phyloP scores from a whole-genome alignment of 2,329 filamentous ascomycete species.

The Aspergillus aculeatinus region DNA sequence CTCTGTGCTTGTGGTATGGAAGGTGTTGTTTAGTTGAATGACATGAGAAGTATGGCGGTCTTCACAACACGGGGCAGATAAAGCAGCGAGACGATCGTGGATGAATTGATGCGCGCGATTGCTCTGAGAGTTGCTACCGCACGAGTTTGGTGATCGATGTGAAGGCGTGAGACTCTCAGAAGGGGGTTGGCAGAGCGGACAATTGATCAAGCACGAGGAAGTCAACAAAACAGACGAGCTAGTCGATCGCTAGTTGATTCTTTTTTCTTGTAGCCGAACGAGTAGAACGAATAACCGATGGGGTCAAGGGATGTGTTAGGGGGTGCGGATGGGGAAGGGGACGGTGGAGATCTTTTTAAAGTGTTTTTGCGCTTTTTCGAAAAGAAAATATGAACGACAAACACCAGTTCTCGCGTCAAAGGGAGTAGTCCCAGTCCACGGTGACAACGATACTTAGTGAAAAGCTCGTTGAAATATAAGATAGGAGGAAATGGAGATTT shows the following conservation, averaged over 20 bases:
- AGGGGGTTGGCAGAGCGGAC: constrained; percentile 4
- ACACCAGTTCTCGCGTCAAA: constrained; percentile 27
- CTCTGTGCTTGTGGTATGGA: constrained; percentile 32
- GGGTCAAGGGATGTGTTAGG: constrained; percentile 13
- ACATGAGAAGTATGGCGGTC: constrained; percentile 34
- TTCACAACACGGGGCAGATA: constrained; percentile 27
- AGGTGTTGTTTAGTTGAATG: constrained; percentile 39
- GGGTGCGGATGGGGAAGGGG: constrained; percentile 7
- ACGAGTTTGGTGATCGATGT: constrained; percentile 9
- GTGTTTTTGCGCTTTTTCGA: constrained; percentile 5
- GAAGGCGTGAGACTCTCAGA: no score
- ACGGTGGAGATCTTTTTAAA: constrained; percentile 13
- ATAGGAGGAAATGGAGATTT: constrained; percentile 14
- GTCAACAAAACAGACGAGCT: constrained; percentile 9
- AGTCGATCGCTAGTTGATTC: constrained; percentile 1
- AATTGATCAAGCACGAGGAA: constrained; percentile 11
- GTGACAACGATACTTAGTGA: constrained; percentile 52
- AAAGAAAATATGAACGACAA: constrained; percentile 17
- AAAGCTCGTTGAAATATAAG: constrained; percentile 47
- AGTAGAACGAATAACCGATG: constrained; percentile 5
- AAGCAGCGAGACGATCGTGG: constrained; percentile 28
- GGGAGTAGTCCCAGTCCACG: constrained; percentile 27
- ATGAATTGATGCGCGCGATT: constrained; percentile 9
- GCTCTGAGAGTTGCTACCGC: constrained; percentile 15
- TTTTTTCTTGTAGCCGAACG: not conserved